These are phyloP conservation scores for Dictyostelium brefeldianum DNA, from an alignment of 78 protist species.

Conservation along the genomic window DNA sequence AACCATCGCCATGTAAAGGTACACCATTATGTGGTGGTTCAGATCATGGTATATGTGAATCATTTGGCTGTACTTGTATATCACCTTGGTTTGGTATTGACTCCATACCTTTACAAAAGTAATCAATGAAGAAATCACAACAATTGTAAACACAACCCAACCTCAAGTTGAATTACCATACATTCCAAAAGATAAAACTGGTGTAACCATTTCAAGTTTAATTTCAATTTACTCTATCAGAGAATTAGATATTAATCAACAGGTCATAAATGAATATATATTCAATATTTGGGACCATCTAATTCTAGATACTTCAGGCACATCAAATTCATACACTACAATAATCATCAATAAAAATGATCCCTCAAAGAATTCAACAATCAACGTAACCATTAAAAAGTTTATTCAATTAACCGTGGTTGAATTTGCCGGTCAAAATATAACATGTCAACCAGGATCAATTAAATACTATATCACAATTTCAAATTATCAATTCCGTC, in stretches of 20 bases:
- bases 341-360: background rate
- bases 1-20: background rate
- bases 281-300: background rate
- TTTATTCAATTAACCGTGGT: background rate
- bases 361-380: background rate
- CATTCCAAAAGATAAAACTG: background rate
- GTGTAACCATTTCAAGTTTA: background rate
- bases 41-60: background rate
- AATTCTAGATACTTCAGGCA: too few relatives aligned
- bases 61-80: background rate
- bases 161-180: background rate
- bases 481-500: background rate
- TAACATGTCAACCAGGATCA: background rate
- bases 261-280: background rate
- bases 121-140: background rate
- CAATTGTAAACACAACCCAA: background rate
- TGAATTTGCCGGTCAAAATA: background rate
- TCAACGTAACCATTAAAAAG: background rate
- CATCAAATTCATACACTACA: background rate
- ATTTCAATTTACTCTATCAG: background rate
- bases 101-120: background rate
- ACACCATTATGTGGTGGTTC: conserved; percentile 13
- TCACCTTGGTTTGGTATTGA: background rate
- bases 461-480: background rate
- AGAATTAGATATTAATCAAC: background rate